These are phyloP conservation scores for Zostera marina DNA, from an alignment of 116 monocot species.

Conservation along the genomic window DNA sequence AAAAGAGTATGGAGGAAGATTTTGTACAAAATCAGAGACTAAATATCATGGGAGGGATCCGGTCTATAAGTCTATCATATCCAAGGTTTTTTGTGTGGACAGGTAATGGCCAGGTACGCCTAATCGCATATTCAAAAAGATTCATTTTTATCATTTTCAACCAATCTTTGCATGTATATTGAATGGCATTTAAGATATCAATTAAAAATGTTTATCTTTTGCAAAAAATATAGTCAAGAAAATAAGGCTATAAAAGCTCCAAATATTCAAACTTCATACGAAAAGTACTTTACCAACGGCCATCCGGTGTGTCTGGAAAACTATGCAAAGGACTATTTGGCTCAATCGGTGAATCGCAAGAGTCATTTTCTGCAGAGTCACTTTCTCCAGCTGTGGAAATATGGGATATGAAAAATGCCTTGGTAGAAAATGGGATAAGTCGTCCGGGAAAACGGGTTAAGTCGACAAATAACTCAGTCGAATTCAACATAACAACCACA, in stretches of 20 bases:
- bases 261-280: neutral
- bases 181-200: too few species aligned
- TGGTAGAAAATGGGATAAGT: conserved; percentile 80
- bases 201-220: too few species aligned
- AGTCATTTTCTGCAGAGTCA: conserved; percentile 96
- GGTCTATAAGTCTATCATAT: too few species aligned
- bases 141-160: too few species aligned
- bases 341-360: conserved; percentile 98
- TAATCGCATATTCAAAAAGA: too few species aligned
- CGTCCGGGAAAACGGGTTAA: conserved; percentile 95
- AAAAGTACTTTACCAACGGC: conserved; percentile 38
- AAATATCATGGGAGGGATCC: too few species aligned
- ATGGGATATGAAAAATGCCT: conserved; percentile 77
- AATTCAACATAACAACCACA: conserved; percentile 77
- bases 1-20: too few species aligned
- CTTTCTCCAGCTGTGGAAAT: conserved; percentile 83
- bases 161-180: too few species aligned
- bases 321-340: conserved; percentile 86
- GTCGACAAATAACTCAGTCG: conserved; percentile 83
- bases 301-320: conserved; percentile 57
- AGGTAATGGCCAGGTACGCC: too few species aligned
- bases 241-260: neutral
- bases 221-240: neutral
- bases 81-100: too few species aligned
- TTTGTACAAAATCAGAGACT: too few species aligned